Percentiles rank a stretch among this genome's conserved stretches.
Evolutionary conservation across 176 grass and related monocot species (phyloP).

Genomic region (Puccinellia tenuiflora): DNA sequence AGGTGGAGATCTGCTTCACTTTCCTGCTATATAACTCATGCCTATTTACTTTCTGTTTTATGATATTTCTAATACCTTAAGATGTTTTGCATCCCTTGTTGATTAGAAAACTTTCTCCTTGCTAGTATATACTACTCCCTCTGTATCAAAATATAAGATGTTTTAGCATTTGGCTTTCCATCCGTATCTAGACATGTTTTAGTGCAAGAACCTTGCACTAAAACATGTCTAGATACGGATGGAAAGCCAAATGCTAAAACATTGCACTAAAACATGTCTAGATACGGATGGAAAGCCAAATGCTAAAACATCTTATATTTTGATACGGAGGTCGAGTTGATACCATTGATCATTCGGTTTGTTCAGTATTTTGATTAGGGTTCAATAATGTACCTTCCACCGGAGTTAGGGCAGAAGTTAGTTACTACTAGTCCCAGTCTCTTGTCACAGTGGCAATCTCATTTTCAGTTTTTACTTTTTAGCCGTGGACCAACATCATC

Average conservation of each 20-base stretch:
- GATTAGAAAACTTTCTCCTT: neutral
- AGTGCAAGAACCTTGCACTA: too few species aligned
- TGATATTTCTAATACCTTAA: neutral
- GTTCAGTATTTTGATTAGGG: neutral
- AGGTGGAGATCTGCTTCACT: conserved; percentile 39
- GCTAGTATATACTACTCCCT: conserved; percentile 6
- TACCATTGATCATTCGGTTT: conserved; percentile 8
- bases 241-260: too few species aligned
- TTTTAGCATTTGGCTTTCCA: too few species aligned
- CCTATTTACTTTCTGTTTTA: conserved; percentile 3
- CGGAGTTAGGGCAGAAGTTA: neutral
- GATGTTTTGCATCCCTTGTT: conserved; percentile 17
- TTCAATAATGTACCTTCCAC: neutral
- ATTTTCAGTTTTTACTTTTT: neutral
- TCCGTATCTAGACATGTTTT: too few species aligned
- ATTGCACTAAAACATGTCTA: too few species aligned
- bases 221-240: too few species aligned
- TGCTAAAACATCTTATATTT: too few species aligned
- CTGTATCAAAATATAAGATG: too few species aligned
- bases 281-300: too few species aligned
- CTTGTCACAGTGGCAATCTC: neutral
- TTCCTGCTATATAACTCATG: conserved; percentile 7
- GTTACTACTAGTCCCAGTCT: neutral
- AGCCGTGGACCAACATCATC: neutral
- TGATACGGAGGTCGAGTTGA: too few species aligned